Evolutionary conservation across 257 asterid species (phyloP).

Genomic region (Penstemon davidsonii): DNA sequence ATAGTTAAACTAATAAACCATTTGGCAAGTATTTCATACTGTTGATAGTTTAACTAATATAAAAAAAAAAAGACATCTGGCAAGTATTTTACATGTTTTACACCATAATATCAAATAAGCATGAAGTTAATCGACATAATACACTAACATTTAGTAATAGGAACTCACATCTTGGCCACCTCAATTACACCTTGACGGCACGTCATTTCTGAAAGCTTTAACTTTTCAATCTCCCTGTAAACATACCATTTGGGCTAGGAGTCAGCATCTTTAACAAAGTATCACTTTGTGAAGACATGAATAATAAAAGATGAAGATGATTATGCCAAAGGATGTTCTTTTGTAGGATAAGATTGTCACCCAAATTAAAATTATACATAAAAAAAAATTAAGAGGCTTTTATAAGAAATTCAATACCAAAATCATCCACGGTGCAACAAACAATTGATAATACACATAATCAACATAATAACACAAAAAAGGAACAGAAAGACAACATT

Average conservation of each 20-base stretch:
- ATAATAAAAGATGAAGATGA: constrained; percentile 9
- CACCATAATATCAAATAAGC: too few species aligned
- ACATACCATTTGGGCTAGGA: constrained; percentile 7
- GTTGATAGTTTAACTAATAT: too few species aligned
- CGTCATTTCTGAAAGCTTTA: constrained; percentile 93
- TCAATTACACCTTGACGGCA: constrained; percentile 93
- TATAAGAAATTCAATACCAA: background rate
- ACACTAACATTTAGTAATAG: constrained; percentile 9
- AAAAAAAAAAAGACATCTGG: too few species aligned
- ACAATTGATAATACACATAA: background rate
- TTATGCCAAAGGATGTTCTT: background rate
- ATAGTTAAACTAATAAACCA: too few species aligned
- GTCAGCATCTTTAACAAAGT: constrained; percentile 27
- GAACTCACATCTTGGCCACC: constrained; percentile 90
- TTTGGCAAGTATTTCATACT: too few species aligned
- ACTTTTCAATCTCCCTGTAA: constrained; percentile 83
- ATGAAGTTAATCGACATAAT: constrained; percentile 5
- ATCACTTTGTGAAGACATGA: background rate
- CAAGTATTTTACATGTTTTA: too few species aligned
- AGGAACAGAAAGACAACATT: background rate
- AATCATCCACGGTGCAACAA: constrained; percentile 13
- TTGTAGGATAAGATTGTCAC: background rate
- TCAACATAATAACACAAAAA: constrained; percentile 9
- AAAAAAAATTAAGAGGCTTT: background rate
- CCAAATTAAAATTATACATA: background rate